Conservation (phyloP, 176 grass and related monocot species). For the Paspalum notatum region DNA sequence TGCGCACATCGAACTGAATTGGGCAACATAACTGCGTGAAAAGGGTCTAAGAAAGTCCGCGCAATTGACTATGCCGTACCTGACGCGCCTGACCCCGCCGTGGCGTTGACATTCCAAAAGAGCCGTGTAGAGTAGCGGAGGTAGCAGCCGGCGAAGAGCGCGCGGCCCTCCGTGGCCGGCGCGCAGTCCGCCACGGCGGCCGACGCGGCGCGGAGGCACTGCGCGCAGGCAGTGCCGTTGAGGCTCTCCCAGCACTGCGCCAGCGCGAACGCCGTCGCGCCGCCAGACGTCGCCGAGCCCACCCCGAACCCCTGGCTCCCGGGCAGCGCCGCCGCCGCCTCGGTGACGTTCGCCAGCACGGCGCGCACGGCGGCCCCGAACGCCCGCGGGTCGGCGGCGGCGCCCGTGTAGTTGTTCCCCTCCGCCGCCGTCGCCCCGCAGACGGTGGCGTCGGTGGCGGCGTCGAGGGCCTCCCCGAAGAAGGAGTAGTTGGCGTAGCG, state of each 20-base stretch:
- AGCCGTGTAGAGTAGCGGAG: slow-evolving; percentile 64
- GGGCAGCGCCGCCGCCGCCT: slow-evolving; percentile 19
- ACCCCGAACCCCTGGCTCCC: slow-evolving; percentile 52
- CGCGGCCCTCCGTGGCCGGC: slow-evolving; percentile 69
- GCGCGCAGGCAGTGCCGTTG: slow-evolving; percentile 49
- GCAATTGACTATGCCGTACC: slow-evolving; percentile 33
- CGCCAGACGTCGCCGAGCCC: slow-evolving; percentile 27
- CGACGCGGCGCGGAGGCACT: slow-evolving; percentile 69
- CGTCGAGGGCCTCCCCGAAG: slow-evolving; percentile 47
- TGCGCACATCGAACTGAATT: not conserved
- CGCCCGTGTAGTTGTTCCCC: slow-evolving; percentile 36
- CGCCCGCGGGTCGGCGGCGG: slow-evolving; percentile 27
- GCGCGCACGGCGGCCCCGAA: slow-evolving; percentile 52
- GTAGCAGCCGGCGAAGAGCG: slow-evolving; percentile 75
- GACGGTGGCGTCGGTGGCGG: not conserved
- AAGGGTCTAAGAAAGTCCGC: not conserved
- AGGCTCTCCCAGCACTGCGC: slow-evolving; percentile 83
- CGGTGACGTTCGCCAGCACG: slow-evolving; percentile 55
- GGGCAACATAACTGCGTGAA: not conserved
- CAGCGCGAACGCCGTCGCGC: slow-evolving; percentile 59
- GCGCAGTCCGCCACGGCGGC: slow-evolving; percentile 44
- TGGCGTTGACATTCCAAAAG: slow-evolving; percentile 70
- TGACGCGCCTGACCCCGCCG: slow-evolving; percentile 41
- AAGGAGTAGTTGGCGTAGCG: slow-evolving; percentile 84
- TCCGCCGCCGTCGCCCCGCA: slow-evolving; percentile 1